A percentile compares a stretch with the other conserved stretches of the same genome.
These are phyloP conservation scores for Chytriomyces hyalinus DNA, from an alignment of 192 early-diverging fungal genomes.

Conservation along the genomic window DNA sequence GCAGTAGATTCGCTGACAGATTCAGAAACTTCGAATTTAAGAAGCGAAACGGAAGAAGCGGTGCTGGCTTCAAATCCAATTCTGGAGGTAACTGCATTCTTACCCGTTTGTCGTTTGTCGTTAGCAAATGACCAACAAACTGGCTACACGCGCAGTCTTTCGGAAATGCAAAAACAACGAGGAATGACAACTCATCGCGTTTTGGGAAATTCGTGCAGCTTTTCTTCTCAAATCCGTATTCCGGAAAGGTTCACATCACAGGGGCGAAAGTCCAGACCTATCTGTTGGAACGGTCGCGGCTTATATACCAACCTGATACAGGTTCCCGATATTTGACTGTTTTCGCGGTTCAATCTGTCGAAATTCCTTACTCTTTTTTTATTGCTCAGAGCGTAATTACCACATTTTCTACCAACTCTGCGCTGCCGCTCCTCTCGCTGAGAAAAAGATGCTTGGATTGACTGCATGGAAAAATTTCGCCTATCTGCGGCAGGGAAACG, in stretches of 20 bases:
- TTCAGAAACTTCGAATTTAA: not conserved
- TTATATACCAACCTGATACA: slow-evolving; percentile 80
- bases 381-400: slow-evolving; percentile 78
- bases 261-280: slow-evolving; percentile 88
- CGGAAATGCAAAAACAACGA: slow-evolving; percentile 92
- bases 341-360: not conserved
- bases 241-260: slow-evolving; percentile 68
- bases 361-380: not conserved
- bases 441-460: slow-evolving; percentile 70
- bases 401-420: slow-evolving; percentile 89
- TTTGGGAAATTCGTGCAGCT: slow-evolving; percentile 91
- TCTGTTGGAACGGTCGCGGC: slow-evolving; percentile 84
- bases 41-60: slow-evolving; percentile 42
- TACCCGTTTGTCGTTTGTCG: not conserved
- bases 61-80: slow-evolving; percentile 86
- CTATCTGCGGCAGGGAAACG: slow-evolving; percentile 79
- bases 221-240: slow-evolving; percentile 35
- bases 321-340: not conserved
- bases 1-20: slow-evolving; percentile 36
- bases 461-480: slow-evolving; percentile 66
- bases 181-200: slow-evolving; percentile 92
- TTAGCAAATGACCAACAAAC: not conserved
- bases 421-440: slow-evolving; percentile 37
- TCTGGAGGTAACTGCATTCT: slow-evolving; percentile 63
- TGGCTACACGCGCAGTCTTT: slow-evolving; percentile 57